phyloP scores from a whole-genome alignment of 2,329 filamentous ascomycete species.

The Fusarium mundagurra region DNA sequence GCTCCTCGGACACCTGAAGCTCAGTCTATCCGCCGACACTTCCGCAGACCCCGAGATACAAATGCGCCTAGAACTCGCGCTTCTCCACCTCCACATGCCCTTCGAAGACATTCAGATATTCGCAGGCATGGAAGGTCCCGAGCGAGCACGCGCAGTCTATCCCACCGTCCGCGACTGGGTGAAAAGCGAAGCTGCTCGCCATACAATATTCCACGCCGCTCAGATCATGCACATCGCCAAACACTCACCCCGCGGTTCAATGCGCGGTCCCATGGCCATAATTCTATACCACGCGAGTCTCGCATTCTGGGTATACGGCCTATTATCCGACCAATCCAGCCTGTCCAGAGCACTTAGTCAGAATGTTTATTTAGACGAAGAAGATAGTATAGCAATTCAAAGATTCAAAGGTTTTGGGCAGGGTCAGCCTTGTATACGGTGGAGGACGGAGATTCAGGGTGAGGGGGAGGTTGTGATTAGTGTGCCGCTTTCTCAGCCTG shows the following conservation, averaged over 20 bases:
- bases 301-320: slow-evolving; percentile 42
- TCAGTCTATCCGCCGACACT: background rate
- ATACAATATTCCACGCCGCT: slow-evolving; percentile 44
- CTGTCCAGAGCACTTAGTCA: background rate
- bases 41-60: slow-evolving; percentile 34
- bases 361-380: slow-evolving; percentile 12
- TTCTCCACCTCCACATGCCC: slow-evolving; percentile 52
- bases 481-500: slow-evolving; percentile 18
- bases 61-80: slow-evolving; percentile 47
- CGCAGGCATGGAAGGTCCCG: slow-evolving; percentile 53
- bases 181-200: slow-evolving; percentile 47
- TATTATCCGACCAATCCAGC: slow-evolving; percentile 7
- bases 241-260: slow-evolving; percentile 18
- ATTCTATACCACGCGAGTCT: slow-evolving; percentile 44
- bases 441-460: slow-evolving; percentile 5
- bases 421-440: slow-evolving; percentile 24
- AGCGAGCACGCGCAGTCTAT: slow-evolving; percentile 49
- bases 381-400: slow-evolving; percentile 10
- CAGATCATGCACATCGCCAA: slow-evolving; percentile 40
- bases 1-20: slow-evolving; percentile 35
- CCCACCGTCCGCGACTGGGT: slow-evolving; percentile 50
- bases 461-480: slow-evolving; percentile 8
- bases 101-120: slow-evolving; percentile 55
- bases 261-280: slow-evolving; percentile 40
- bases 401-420: slow-evolving; percentile 28